These are phyloP conservation scores for Chlamydomonas sp. DNA, from an alignment of 139 green algal genomes.

Conservation along the genomic window DNA sequence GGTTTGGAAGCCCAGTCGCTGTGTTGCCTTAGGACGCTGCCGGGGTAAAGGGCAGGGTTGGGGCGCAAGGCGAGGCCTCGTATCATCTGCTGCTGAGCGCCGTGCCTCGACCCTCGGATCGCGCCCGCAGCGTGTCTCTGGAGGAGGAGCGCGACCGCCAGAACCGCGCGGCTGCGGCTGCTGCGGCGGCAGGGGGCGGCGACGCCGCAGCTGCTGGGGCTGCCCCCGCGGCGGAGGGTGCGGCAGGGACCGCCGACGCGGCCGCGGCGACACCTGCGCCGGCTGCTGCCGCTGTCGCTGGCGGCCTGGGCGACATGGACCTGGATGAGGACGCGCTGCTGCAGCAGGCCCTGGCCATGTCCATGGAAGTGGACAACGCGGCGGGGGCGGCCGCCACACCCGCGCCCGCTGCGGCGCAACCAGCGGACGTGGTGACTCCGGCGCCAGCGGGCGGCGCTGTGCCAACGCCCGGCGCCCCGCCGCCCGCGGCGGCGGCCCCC, in stretches of 20 bases:
- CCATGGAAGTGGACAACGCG: slow-evolving; percentile 75
- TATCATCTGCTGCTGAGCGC: too few species aligned
- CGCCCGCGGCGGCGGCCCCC: slow-evolving; percentile 16
- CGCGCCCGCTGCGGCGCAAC: background rate
- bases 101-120: too few species aligned
- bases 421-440: background rate
- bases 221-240: slow-evolving; percentile 28
- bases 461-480: slow-evolving; percentile 27
- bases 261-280: slow-evolving; percentile 35
- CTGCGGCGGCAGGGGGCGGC: slow-evolving; percentile 28
- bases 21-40: background rate
- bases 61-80: too few species aligned
- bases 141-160: slow-evolving; percentile 97
- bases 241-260: slow-evolving; percentile 26
- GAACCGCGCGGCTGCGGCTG: slow-evolving; percentile 51
- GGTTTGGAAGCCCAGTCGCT: background rate
- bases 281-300: slow-evolving; percentile 14
- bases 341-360: slow-evolving; percentile 90
- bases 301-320: slow-evolving; percentile 60
- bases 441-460: slow-evolving; percentile 36
- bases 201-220: slow-evolving; percentile 38
- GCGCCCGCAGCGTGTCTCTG: slow-evolving; percentile 81
- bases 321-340: slow-evolving; percentile 73
- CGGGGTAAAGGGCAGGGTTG: too few species aligned
- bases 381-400: slow-evolving; percentile 1